Evolutionary conservation across 2,329 filamentous ascomycete genomes (phyloP), one percentile per base, ranked within the genome.

Genomic region (Calonectria leucothoes): DNA sequence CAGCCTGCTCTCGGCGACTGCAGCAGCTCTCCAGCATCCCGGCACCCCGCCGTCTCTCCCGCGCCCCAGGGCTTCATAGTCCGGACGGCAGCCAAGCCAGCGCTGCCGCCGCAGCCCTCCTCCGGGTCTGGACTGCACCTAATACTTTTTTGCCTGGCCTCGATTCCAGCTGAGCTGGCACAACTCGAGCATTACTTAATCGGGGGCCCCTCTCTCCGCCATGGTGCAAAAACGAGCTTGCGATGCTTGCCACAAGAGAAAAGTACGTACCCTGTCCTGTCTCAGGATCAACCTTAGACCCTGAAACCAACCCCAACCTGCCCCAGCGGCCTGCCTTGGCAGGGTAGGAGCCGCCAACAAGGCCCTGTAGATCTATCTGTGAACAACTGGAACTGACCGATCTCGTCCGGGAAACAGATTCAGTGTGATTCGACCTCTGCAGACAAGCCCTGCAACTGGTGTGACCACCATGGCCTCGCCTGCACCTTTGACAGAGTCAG

Each of bases 401-500:
- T 45, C 42, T 23, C 31, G 20, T 31, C 17, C 25, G 55, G 10
- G 27, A 31, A 66, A 67, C 45, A 71, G 69, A 71, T 71, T 52
- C 52, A 71, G 20, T 71, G 69, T 67, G 69, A 71, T 52, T 52
- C 63, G 45, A 39, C 52, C 37, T 51, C 27, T n/a, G 23, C 69
- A 14, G 42, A 71, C 17, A 51, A 42, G 37, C 69, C 64, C 33
- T 71, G 69, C 52, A 67, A 71, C 33, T 71, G 69, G 69, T 71
- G 69, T 51, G 69, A 67, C 35, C 69, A 71, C 52, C 69, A 71
- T 59, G 42, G 69, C 27, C 63, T 71, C 6, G 52, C 52, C 25
- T 71, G 69, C 20, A 71, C 79, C 11, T 81, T 81, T 33, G 70
- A 81, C 37, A 74, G 79, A 14, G 73, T 75, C 1, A 78, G 78